Base-by-base conservation (phyloP, 495 filamentous ascomycete species). In the Penicillium parvum region DNA sequence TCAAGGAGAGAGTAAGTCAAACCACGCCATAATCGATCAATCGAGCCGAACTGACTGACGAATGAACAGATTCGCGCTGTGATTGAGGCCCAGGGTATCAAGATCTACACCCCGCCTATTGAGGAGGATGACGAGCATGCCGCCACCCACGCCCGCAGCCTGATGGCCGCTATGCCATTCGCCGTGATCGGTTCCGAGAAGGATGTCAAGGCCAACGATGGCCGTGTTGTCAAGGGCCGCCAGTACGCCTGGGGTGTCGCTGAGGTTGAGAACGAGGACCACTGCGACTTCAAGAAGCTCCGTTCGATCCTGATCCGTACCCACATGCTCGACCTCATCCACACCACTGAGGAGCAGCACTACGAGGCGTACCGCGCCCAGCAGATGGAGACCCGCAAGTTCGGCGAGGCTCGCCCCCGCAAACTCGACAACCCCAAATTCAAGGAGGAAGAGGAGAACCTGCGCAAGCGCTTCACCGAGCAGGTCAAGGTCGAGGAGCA, bases 211-310 rank as follows among this genome's bases (percentile, higher is more conserved):
- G 95, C 90, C 28, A 79, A 78, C 60, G 92, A 98, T 63, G 86
- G 85, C 50, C 90, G 90, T 63, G 91, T 95, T 49, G 87, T 97
- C 57, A 98, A 97, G 79, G 92, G 92, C 51, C 92, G 92, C 38
- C 92, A 97, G 69, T 98, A 98, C 67, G 87, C 89, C 38, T 98
- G 92, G 92, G 92, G 92, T 73, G 92, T 97, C 50, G 92, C 94
- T 42, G 92, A 98, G 66, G 92, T 98, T 37, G 92, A 98, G 80
- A 97, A 98, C 66, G 92, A 98, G 67, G 92, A 97, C 49, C 92
- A 98, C 82, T 98, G 92, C 70, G 92, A 98, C 72, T 98, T 98
- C 74, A 98, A 98, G 85, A 98, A 98, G 76, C 85, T 98, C 47
- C 90, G 92, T 52, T 95, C 90, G 14, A 97, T 97, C 58, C 77